Conservation (phyloP, 768 basidiomycete species). For the Inosperma sp. region DNA sequence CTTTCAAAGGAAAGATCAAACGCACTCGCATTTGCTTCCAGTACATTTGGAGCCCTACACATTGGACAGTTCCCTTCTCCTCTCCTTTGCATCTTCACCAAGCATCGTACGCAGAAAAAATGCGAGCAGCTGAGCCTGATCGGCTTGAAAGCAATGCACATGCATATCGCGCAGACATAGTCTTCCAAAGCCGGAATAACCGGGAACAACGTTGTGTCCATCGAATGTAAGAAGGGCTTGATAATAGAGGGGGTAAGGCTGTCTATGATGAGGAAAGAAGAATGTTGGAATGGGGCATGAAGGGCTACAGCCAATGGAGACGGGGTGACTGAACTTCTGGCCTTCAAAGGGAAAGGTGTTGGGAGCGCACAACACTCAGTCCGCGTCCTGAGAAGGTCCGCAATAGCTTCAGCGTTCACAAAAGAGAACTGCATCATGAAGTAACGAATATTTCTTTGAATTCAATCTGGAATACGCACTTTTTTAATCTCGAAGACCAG, state of each 20-base stretch:
- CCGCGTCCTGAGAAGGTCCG: constrained; percentile 94
- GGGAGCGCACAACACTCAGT: constrained; percentile 84
- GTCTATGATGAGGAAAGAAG: constrained; percentile 16
- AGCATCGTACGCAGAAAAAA: constrained; percentile 71
- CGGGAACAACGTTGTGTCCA: constrained; percentile 79
- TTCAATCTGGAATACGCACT: constrained; percentile 41
- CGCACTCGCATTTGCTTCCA: constrained; percentile 73
- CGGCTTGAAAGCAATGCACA: constrained; percentile 88
- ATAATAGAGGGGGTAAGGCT: no score
- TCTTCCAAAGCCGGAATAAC: constrained; percentile 77
- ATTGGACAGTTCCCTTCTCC: constrained; percentile 75
- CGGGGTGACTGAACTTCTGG: constrained; percentile 20
- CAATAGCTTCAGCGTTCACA: constrained; percentile 86
- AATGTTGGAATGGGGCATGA: constrained; percentile 9
- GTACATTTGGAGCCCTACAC: constrained; percentile 74
- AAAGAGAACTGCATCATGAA: no score
- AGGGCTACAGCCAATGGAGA: no score
- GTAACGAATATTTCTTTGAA: no score
- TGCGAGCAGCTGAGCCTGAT: constrained; percentile 82
- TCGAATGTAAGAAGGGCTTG: constrained; percentile 66
- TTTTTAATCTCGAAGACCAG: constrained; percentile 80
- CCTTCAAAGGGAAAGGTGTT: constrained; percentile 33
- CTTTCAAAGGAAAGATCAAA: constrained; percentile 11
- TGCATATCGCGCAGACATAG: constrained; percentile 86
- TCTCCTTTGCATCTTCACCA: constrained; percentile 89